Percentiles rank a stretch among this genome's conserved stretches.
phyloP scores from a whole-genome alignment of 2,329 filamentous ascomycete species.

The Alternaria postmessia region DNA sequence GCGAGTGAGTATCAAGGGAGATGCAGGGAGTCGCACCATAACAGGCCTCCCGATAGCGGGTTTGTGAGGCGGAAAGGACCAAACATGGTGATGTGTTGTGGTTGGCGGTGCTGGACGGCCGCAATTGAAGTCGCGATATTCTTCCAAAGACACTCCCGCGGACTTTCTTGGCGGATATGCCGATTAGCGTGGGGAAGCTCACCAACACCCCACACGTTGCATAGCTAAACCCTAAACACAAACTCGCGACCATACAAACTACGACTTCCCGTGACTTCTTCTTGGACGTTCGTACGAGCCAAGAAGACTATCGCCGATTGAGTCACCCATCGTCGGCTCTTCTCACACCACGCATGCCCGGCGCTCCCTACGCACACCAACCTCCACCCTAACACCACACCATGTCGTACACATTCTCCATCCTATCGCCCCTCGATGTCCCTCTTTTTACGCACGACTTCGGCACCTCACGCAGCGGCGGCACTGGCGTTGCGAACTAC shows the following conservation, averaged over 20 bases:
- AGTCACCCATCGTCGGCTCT: neutral
- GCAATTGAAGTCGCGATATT: conserved; percentile 28
- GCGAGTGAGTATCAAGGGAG: neutral
- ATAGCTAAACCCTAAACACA: neutral
- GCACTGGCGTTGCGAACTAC: conserved; percentile 91
- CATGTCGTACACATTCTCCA: conserved; percentile 99
- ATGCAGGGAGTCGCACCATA: conserved; percentile 41
- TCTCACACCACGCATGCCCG: neutral
- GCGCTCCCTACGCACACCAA: neutral
- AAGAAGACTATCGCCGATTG: neutral
- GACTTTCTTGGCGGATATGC: conserved; percentile 42
- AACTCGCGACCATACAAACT: conserved; percentile 5
- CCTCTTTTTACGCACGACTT: conserved; percentile 97
- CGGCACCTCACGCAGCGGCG: conserved; percentile 93
- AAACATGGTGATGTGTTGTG: conserved; percentile 46
- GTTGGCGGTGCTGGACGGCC: conserved; percentile 14
- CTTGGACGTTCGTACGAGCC: neutral
- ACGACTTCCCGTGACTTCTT: neutral
- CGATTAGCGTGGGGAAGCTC: conserved; percentile 37
- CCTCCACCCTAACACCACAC: neutral
- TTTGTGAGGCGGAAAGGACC: conserved; percentile 52
- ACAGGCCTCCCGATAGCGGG: conserved; percentile 49
- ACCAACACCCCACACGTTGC: conserved; percentile 2
- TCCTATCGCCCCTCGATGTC: conserved; percentile 93
- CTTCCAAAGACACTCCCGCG: conserved; percentile 38